Base-by-base conservation (phyloP, 2,329 filamentous ascomycete genomes). In the Penicillium capsulatum region DNA sequence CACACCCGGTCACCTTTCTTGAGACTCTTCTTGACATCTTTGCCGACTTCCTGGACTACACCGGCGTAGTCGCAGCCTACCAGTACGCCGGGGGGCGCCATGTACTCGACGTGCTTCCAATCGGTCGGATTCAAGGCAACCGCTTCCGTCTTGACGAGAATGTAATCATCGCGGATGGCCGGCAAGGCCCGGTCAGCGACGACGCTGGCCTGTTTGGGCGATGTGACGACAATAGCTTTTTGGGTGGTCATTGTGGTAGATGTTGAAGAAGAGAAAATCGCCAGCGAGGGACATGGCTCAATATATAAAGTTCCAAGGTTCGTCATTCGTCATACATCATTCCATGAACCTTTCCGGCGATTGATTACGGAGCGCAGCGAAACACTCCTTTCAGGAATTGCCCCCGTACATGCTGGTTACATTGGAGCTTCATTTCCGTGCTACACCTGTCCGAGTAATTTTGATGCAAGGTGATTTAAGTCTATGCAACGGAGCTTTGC, bases 71-170 rank as follows among this genome's bases (percentile, higher is more conserved):
- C 75, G 46, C 70, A 75, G 13, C 77, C 77, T 5, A 69, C 55
- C 7, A 73, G 55, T 3, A 63, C 53, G 7, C 70, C 70, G 1
- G 61, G 51, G 0, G 55, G 53, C 1, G 58, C 51, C 10, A 60
- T 39, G 24, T 14, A 47, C 5, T 64, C 59, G 37, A 75, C 57
- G 46, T 72, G 66, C 50, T 76, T 77, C 73, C 73, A 78, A 56
- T 79, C 76, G 1, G 72, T 75, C 2, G 76, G 76, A 47, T 79
- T 79, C 16, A 79, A 53, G 3, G 73, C 76, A 0, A 77, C 67
- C 7, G 66, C 65, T 10, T 66, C 64, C 6, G 69, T 71, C 49
- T 74, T 76, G 41, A 79, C 69, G n/a, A 77, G 67, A 20, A 79
- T 62, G 50, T 74, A 78, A 43, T 68, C 67, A 27, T 70, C 65